Evolutionary conservation across 257 asterid genomes (phyloP).

Genomic region (Thymus quinquecostatus): DNA sequence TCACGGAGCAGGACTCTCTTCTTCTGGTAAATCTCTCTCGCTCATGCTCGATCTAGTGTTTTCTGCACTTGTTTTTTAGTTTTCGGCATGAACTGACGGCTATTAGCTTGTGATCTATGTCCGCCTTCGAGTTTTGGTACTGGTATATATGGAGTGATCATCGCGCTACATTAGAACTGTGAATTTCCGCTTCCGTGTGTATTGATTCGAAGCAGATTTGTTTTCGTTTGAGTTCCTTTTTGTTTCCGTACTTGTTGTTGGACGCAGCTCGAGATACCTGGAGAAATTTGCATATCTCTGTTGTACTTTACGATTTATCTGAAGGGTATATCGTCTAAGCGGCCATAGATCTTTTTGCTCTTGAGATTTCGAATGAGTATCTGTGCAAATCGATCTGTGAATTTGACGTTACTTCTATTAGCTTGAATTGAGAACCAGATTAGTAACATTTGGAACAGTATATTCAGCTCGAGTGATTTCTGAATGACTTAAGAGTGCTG

Average conservation of each 20-base stretch:
- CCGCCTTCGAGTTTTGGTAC: slow-evolving; percentile 15
- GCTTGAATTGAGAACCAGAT: neutral
- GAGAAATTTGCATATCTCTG: neutral
- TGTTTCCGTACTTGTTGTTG: slow-evolving; percentile 2
- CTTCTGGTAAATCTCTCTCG: slow-evolving; percentile 54
- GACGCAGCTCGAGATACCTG: slow-evolving; percentile 8
- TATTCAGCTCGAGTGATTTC: neutral
- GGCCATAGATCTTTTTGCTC: neutral
- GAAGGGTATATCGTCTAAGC: slow-evolving; percentile 3
- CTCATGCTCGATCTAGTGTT: slow-evolving; percentile 3
- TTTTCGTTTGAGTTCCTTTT: slow-evolving; percentile 17
- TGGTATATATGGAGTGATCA: slow-evolving; percentile 6
- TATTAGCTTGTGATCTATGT: neutral
- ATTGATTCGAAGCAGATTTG: neutral
- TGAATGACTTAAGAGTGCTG: neutral
- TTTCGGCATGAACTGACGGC: slow-evolving; percentile 13
- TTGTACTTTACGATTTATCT: slow-evolving; percentile 14
- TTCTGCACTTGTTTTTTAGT: slow-evolving; percentile 17
- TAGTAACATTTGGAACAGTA: neutral
- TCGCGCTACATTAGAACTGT: neutral
- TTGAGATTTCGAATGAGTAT: neutral
- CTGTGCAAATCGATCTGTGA: neutral
- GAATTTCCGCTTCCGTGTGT: neutral
- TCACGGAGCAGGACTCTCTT: slow-evolving; percentile 96
- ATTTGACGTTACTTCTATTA: slow-evolving; percentile 11